Evolutionary conservation across 495 filamentous ascomycete genomes (phyloP).

Genomic region (Aspergillus heteromorphus): DNA sequence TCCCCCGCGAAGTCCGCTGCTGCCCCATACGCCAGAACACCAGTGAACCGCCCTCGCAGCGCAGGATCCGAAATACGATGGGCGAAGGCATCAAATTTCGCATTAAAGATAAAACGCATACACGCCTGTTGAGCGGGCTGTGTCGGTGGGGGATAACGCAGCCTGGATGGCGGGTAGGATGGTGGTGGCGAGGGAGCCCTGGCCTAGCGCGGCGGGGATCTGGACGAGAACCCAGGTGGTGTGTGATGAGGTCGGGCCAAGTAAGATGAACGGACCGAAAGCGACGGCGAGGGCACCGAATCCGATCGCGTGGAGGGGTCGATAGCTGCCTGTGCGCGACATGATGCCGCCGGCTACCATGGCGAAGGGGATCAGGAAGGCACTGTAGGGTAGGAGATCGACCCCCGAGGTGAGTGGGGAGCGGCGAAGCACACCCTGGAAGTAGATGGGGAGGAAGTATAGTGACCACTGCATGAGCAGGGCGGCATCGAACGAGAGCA

Average conservation of each 20-base stretch:
- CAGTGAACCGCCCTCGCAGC: too few species aligned
- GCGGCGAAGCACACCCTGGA: constrained; percentile 29
- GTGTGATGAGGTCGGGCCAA: constrained; percentile 13
- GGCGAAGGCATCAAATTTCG: too few species aligned
- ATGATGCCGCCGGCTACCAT: constrained; percentile 25
- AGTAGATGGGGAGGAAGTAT: constrained; percentile 45
- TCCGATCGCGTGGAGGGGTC: constrained; percentile 34
- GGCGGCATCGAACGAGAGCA: too few species aligned
- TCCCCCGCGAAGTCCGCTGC: too few species aligned
- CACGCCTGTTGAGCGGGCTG: too few species aligned
- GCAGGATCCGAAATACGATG: too few species aligned
- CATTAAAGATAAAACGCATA: too few species aligned
- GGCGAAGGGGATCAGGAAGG: constrained; percentile 24
- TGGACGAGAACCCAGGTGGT: constrained; percentile 26
- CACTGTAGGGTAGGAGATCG: constrained; percentile 26
- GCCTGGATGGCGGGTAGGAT: constrained; percentile 36
- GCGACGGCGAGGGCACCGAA: constrained; percentile 34
- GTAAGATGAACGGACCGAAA: constrained; percentile 33
- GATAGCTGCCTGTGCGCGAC: constrained; percentile 37
- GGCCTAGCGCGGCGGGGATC: constrained; percentile 24
- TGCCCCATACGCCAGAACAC: too few species aligned
- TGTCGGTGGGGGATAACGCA: constrained; percentile 22
- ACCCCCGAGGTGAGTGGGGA: constrained; percentile 29
- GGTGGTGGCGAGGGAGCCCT: constrained; percentile 22
- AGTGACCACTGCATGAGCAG: neutral